phyloP scores from a whole-genome alignment of 2,329 filamentous ascomycete genomes.

The Phaeosphaeriaceae sp. region DNA sequence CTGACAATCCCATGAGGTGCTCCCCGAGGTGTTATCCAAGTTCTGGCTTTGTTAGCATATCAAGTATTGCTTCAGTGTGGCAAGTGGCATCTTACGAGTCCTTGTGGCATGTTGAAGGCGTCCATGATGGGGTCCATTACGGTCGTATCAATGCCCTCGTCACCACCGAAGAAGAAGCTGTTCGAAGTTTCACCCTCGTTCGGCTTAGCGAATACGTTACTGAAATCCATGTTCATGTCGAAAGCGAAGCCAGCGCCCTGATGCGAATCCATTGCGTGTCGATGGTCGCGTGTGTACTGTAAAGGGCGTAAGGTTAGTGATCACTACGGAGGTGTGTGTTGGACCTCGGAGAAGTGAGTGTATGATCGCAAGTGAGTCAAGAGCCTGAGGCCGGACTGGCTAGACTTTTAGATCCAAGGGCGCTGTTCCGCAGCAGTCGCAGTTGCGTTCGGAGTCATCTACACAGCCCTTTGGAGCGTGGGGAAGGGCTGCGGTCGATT shows the following conservation, averaged over 20 bases:
- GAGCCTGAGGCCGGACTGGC: slow-evolving; percentile 36
- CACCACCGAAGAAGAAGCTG: slow-evolving; percentile 36
- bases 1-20: slow-evolving; percentile 33
- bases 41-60: slow-evolving; percentile 18
- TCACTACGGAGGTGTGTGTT: slow-evolving; percentile 22
- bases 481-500: slow-evolving; percentile 6
- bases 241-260: slow-evolving; percentile 41
- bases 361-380: slow-evolving; percentile 38
- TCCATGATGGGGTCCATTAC: slow-evolving; percentile 28
- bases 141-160: slow-evolving; percentile 45
- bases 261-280: slow-evolving; percentile 26
- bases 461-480: not conserved
- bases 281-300: slow-evolving; percentile 15
- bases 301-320: slow-evolving; percentile 32
- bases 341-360: slow-evolving; percentile 30
- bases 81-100: slow-evolving; percentile 30
- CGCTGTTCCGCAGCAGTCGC: slow-evolving; percentile 18
- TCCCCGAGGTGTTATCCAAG: slow-evolving; percentile 44
- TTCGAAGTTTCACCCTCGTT: slow-evolving; percentile 39
- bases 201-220: slow-evolving; percentile 36
- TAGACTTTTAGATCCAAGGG: slow-evolving; percentile 36
- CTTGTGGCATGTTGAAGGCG: slow-evolving; percentile 33
- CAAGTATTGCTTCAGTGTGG: not conserved
- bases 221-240: slow-evolving; percentile 42
- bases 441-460: not conserved